Base-by-base conservation (phyloP, 2,329 filamentous ascomycete species). In the Zymoseptoria ardabiliae region DNA sequence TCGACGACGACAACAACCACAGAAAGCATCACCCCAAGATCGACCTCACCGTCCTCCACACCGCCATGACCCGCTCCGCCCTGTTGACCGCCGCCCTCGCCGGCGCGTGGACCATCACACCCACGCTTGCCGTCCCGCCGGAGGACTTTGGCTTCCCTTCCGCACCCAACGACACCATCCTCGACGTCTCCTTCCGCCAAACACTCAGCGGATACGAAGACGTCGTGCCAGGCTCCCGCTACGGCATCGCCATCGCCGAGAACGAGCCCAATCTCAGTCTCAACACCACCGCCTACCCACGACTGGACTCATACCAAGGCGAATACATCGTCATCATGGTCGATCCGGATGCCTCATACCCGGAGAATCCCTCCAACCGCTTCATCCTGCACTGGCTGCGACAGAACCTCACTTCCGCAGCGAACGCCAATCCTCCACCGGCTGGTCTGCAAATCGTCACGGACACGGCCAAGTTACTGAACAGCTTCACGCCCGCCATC, bases 311-410 rank as follows among this genome's bases (percentile, higher is more conserved):
- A n/a, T 62, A 62, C 55, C 50, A 55, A 11, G 61, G 61, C 50
- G 30, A 53, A 53, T 62, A 60, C 41, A 23, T 51, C 30, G 50
- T 60, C 50, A 25, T 62, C 7, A 62, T 62, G 61, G 61, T 62
- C 23, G 61, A 62, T 22, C 61, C 61, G 17, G 61, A 62, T 50
- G 61, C 61, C 9, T 55, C 55, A 28, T 62, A 60, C 28, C 61
- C 58, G n/a, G 53, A 62, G 35, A 56, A 58, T 19, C 61, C 61
- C 9, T 56, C 35, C 23, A 51, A 50, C 2, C 52, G 61, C 6
- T 62, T 62, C 53, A 54, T 56, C 22, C 58, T 62, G 13, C 61
- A 62, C 50, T 62, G 61, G 61, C 28, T 62, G 41, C 61, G 60
- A 21, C 45, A 49, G 20, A 60, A 60, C 48, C 25, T 60, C 13